These are phyloP conservation scores for Artemisia argyi DNA, from an alignment of 129 eudicot genomes.

Conservation along the genomic window DNA sequence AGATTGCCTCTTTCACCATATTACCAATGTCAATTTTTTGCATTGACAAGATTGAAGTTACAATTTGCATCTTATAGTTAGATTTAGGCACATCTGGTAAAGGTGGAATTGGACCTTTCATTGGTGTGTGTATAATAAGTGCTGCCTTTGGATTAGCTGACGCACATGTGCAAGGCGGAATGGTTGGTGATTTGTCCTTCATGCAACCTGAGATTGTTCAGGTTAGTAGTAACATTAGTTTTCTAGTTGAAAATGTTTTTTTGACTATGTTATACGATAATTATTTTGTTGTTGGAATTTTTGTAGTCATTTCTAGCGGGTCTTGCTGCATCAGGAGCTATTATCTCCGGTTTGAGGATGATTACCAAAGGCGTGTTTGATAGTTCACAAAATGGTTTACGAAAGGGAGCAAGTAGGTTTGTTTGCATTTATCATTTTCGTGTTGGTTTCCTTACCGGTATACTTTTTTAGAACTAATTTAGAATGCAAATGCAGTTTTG, in stretches of 20 bases:
- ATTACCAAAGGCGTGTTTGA: conserved; percentile 64
- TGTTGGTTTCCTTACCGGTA: not conserved
- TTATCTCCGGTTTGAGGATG: conserved; percentile 57
- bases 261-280: not conserved
- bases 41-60: too few relatives aligned
- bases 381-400: conserved; percentile 48
- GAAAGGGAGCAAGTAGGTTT: conserved; percentile 56
- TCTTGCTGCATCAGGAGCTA: conserved; percentile 56
- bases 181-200: conserved; percentile 59
- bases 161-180: conserved; percentile 64
- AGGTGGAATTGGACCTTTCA: conserved; percentile 47
- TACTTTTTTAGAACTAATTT: not conserved
- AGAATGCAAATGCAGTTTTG: conserved; percentile 28
- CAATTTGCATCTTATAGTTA: conserved; percentile 29
- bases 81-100: conserved; percentile 52
- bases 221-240: conserved; percentile 18
- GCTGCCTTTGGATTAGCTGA: conserved; percentile 55
- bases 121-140: conserved; percentile 37
- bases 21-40: too few relatives aligned
- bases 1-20: not conserved
- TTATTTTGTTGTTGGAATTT: not conserved
- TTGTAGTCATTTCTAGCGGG: conserved; percentile 61
- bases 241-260: too few relatives aligned
- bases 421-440: not conserved
- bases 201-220: conserved; percentile 59